phyloP scores from a whole-genome alignment of 495 filamentous ascomycete species.

The Xylaria grammica region DNA sequence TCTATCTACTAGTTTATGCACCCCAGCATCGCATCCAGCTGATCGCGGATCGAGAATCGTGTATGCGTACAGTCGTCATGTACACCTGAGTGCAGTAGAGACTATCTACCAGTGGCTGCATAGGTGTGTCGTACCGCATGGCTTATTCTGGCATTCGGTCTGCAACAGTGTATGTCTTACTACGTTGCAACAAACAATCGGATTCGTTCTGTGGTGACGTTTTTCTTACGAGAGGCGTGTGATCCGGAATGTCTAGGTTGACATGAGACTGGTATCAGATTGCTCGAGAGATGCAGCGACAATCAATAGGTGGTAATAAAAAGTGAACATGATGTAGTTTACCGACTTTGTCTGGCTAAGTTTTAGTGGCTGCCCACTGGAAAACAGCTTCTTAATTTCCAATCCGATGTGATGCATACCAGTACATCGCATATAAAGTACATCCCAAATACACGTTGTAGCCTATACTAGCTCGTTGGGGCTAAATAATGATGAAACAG shows the following conservation, averaged over 20 bases:
- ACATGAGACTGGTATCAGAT: background rate
- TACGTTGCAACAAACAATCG: background rate
- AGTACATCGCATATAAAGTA: no score
- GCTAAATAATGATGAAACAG: no score
- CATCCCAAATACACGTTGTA: no score
- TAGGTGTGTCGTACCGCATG: constrained; percentile 5
- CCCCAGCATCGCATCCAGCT: constrained; percentile 15
- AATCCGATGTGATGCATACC: no score
- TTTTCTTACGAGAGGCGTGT: background rate
- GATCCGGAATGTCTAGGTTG: background rate
- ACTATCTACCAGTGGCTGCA: background rate
- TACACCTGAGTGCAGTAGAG: no score
- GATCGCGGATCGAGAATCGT: background rate
- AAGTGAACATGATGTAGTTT: background rate
- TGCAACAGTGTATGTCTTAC: background rate
- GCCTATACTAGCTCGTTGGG: no score
- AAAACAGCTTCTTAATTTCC: no score
- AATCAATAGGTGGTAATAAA: no score
- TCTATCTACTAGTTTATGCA: background rate
- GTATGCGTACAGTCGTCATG: background rate
- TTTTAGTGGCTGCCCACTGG: no score
- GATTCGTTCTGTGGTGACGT: background rate
- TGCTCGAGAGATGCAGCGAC: background rate
- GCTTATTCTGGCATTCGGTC: background rate
- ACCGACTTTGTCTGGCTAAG: background rate